Evolutionary conservation across 192 early-diverging fungal genomes (phyloP).

Genomic region (Chytriomyces confervae): DNA sequence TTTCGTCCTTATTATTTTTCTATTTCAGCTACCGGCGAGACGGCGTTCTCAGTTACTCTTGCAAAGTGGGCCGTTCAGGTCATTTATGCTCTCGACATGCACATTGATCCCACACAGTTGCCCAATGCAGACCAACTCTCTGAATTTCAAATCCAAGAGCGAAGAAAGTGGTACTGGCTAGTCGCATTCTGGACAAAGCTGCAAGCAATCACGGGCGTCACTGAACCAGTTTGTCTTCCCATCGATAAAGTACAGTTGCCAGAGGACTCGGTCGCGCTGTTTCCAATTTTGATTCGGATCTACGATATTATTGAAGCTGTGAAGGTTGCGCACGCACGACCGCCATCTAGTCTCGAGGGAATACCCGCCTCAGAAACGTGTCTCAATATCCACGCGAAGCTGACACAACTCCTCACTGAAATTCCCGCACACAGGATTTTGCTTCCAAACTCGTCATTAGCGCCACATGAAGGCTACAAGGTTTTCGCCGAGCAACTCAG

Average conservation of each 20-base stretch:
- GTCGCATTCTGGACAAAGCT: conserved; percentile 4
- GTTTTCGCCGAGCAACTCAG: neutral
- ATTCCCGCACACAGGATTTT: neutral
- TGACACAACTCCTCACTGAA: neutral
- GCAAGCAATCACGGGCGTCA: neutral
- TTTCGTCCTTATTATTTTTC: too few relatives aligned
- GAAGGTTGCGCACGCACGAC: neutral
- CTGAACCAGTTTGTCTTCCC: neutral
- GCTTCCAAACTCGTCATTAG: neutral
- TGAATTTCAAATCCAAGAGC: neutral
- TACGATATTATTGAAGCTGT: neutral
- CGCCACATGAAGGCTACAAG: neutral
- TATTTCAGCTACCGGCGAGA: neutral
- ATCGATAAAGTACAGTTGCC: neutral
- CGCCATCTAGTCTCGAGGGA: neutral
- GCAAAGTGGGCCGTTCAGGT: neutral
- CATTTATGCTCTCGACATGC: neutral
- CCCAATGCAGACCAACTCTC: neutral
- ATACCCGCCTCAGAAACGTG: neutral
- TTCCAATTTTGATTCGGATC: neutral
- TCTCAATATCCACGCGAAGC: neutral
- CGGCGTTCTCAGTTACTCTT: neutral
- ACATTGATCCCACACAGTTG: neutral
- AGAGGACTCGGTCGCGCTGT: neutral
- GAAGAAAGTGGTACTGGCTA: neutral